Evolutionary conservation across 768 basidiomycete species (phyloP).

Genomic region (Tylopilus vinaceipallidus): DNA sequence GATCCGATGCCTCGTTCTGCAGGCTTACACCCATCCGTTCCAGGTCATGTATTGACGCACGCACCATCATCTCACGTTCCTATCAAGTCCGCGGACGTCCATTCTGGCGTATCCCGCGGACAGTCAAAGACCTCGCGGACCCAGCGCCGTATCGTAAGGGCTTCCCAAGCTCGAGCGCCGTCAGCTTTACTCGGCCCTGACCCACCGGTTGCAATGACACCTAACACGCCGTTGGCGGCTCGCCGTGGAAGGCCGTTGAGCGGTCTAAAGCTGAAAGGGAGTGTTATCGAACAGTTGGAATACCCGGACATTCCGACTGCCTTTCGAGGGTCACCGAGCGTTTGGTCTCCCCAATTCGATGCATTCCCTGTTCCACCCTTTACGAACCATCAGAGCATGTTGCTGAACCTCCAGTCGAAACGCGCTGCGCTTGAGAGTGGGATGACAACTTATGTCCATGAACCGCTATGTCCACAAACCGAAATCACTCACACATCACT

Average conservation of each 20-base stretch:
- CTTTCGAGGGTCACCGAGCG: conserved; percentile 38
- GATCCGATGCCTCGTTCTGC: conserved; percentile 2
- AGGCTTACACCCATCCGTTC: background rate
- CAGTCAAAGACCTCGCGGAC: conserved; percentile 2
- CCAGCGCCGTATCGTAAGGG: background rate
- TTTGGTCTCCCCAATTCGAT: conserved; percentile 32
- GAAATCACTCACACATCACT: conserved; percentile 3
- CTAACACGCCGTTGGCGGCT: conserved; percentile 32
- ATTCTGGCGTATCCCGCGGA: conserved; percentile 2
- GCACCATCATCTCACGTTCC: background rate
- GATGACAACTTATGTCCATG: conserved; percentile 11
- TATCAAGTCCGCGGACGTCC: conserved; percentile 10
- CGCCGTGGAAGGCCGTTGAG: conserved; percentile 39
- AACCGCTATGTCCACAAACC: background rate
- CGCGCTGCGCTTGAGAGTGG: conserved; percentile 27
- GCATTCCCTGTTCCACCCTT: conserved; percentile 9
- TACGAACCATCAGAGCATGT: conserved; percentile 38
- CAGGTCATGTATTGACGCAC: background rate
- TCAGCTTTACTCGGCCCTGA: background rate
- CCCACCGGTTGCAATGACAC: conserved; percentile 1
- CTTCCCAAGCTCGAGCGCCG: background rate
- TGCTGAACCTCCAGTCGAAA: conserved; percentile 33
- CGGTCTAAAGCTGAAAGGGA: conserved; percentile 23
- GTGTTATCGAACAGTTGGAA: conserved; percentile 17
- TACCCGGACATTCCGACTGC: conserved; percentile 45